Evolutionary conservation across 179 eudicot species (phyloP), one percentile per base, ranked within the genome.

Genomic region (Dionaea muscipula): DNA sequence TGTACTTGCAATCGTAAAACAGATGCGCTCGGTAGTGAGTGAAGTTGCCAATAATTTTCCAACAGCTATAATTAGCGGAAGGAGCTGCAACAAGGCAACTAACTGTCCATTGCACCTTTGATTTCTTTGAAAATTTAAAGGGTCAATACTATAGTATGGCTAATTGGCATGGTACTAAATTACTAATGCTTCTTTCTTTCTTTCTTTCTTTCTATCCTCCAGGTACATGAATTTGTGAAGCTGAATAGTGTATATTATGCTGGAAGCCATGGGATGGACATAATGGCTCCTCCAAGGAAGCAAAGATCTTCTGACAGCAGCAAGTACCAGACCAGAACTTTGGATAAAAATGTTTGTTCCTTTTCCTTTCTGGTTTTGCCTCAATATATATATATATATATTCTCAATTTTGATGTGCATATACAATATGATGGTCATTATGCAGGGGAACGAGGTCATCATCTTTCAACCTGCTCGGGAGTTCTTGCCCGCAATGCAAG

Each of bases 181-280:
- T n/a, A n/a, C n/a, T n/a, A n/a, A n/a, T n/a, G n/a, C n/a, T n/a
- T n/a, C n/a, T n/a, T n/a, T n/a, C n/a, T n/a, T n/a, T n/a, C n/a
- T n/a, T n/a, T n/a, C n/a, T n/a, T n/a, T n/a, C n/a, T 53, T 22
- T 0, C n/a, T 38, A 14, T 16, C 33, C n/a, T 33, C 39, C 47
- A 89, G 97, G 97, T 90, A 11, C 53, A 75, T 65, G 78, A 68
- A 19, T 90, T 90, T 80, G 95, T 86, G 1, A 72, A 81, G 71
- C 57, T 90, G 41, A 74, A 86, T 40, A 85, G 82, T 36, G 76
- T 86, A 3, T 84, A 75, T 59, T 90, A 90, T 56, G 95, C 97
- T 6, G 97, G 97, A 51, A 86, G 95, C 72, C 97, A 90, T 73
- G 97, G 97, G 27, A 81, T 90, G 97, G 97, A 90, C 37, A 90